Conservation (phyloP, 192 early-diverging fungal species). For the Glomus cerebriforme region DNA sequence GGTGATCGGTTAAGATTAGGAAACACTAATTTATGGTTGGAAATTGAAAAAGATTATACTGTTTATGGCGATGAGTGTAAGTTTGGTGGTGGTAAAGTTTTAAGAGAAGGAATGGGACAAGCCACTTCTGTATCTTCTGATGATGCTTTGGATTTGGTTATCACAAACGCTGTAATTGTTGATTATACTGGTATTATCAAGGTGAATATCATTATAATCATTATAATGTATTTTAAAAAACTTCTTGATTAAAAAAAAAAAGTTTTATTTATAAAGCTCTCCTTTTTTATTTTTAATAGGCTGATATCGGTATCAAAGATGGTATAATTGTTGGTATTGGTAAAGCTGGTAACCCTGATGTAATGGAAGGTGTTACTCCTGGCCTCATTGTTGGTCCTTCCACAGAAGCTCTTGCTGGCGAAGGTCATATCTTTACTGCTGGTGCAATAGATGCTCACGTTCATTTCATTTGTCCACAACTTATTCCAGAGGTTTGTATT, state of each 20-base stretch:
- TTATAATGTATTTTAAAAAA: neutral
- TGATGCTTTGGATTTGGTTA: constrained; percentile 89
- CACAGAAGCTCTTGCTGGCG: constrained; percentile 91
- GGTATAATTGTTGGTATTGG: constrained; percentile 91
- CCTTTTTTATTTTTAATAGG: constrained; percentile 44
- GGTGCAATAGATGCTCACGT: constrained; percentile 94
- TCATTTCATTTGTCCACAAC: constrained; percentile 94
- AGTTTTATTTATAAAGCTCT: too few species aligned
- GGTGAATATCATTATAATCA: constrained; percentile 38
- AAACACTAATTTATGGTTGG: constrained; percentile 81
- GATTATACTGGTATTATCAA: constrained; percentile 97
- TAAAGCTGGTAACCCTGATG: constrained; percentile 96
- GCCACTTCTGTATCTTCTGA: constrained; percentile 59
- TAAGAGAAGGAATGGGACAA: constrained; percentile 97
- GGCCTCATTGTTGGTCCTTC: constrained; percentile 87
- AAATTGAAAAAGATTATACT: constrained; percentile 89
- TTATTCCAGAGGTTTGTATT: constrained; percentile 71
- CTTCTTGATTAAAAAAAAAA: too few species aligned
- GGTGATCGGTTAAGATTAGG: constrained; percentile 88
- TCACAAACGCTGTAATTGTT: constrained; percentile 91
- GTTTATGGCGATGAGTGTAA: constrained; percentile 94
- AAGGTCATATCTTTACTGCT: constrained; percentile 90
- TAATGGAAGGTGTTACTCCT: constrained; percentile 90
- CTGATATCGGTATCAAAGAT: constrained; percentile 92
- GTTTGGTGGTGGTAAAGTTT: constrained; percentile 94